These are phyloP conservation scores for Geotrichum fermentans DNA, from an alignment of 1,139 yeast species.

Conservation along the genomic window DNA sequence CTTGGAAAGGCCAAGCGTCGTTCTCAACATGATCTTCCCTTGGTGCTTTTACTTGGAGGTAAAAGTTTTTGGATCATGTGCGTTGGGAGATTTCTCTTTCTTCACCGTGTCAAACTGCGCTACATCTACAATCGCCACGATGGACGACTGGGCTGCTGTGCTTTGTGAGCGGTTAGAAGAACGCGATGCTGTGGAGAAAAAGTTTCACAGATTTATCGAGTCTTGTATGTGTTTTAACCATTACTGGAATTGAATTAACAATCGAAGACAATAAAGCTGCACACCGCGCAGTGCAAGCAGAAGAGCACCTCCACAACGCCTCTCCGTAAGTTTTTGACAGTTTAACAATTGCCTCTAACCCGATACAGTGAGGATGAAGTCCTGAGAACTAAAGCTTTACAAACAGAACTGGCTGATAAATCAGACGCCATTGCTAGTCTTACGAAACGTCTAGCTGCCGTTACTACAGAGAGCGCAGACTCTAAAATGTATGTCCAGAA, in stretches of 20 bases:
- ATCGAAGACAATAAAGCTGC: conserved; percentile 17
- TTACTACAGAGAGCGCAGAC: background rate
- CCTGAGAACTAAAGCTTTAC: conserved; percentile 8
- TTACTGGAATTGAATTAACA: background rate
- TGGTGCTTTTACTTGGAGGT: background rate
- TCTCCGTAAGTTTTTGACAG: conserved; percentile 11
- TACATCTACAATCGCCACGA: background rate
- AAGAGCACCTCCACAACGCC: conserved; percentile 3
- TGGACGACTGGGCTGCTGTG: conserved; percentile 15
- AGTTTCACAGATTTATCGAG: conserved; percentile 22
- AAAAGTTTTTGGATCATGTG: background rate
- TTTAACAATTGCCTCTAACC: background rate
- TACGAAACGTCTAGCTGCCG: conserved; percentile 6
- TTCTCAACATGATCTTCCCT: conserved; percentile 8
- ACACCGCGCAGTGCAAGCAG: conserved; percentile 22
- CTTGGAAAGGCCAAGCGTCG: background rate
- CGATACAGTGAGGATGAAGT: background rate
- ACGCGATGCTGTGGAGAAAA: conserved; percentile 30
- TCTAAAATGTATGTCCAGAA: conserved; percentile 14
- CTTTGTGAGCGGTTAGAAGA: conserved; percentile 34
- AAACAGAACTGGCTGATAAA: conserved; percentile 19
- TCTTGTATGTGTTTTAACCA: conserved; percentile 26
- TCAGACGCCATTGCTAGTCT: conserved; percentile 12
- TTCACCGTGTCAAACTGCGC: background rate
- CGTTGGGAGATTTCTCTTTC: background rate